Base-by-base conservation (phyloP, 441 rosid species). In the Aquilaria agallochum region DNA sequence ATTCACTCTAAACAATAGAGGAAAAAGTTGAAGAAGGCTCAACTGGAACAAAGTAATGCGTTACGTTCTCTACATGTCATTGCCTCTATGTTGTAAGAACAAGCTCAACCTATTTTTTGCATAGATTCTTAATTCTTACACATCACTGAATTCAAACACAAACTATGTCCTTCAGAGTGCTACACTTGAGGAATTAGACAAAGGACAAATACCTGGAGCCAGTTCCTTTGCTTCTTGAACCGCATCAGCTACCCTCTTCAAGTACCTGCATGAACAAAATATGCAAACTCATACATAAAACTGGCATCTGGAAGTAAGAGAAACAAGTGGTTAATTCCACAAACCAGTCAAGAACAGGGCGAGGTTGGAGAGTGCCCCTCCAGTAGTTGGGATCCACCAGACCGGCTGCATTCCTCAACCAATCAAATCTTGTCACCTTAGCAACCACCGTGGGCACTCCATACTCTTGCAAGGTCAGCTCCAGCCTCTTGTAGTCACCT, bases 371-470 rank as follows among this genome's bases (percentile, higher is more conserved):
- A 9, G 87, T 83, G 70, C 97, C 95, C 2, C 87, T 82, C 99
- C 97, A 90, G 84, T 90, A 94, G 65, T 82, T 79, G 15, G 95
- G 85, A 62, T 90, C 99, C 32, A 82, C 61, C 74, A 94, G 72
- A 55, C 99, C 97, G 13, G 95, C 90, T n/a, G 96, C 98, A 77
- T 94, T 94, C 70, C 97, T 82, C 15, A 94, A 63, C 97, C 98
- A 94, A 66, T 94, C 97, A 8, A 78, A 63, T 53, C 97, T 85
- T 30, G 95, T 85, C 54, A 94, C 95, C 34, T 83, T 72, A 62
- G 96, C 96, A 59, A 80, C 85, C 60, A 86, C 89, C 0, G 84
- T 58, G 12, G 90, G 83, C 52, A 94, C 94, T 42, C 89, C 87
- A 66, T 79, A 82, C 20, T 73, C 87, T 46, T 75, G 71, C 64